Evolutionary conservation across 1,284 basidiomycete genomes (phyloP).

Genomic region (Heimioporus retisporus): DNA sequence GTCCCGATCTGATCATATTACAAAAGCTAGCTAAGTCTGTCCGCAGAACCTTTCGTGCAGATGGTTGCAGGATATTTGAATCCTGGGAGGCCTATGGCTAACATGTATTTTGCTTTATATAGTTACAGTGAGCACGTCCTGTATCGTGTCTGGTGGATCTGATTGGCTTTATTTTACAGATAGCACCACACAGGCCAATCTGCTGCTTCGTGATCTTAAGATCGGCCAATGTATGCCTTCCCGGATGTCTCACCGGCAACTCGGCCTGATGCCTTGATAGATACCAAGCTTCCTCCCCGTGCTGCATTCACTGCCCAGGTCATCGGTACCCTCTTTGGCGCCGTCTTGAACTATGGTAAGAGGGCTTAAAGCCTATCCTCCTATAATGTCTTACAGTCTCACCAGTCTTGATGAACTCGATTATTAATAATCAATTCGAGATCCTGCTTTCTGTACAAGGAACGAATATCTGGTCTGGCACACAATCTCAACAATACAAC

Average conservation of each 20-base stretch:
- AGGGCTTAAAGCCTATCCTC: constrained; percentile 1
- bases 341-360: constrained; percentile 64
- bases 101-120: constrained; percentile 68
- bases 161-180: constrained; percentile 29
- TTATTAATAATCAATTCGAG: constrained; percentile 63
- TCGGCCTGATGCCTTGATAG: constrained; percentile 21
- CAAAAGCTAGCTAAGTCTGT: neutral
- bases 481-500: constrained; percentile 68
- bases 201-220: constrained; percentile 66
- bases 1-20: neutral
- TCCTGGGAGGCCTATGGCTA: constrained; percentile 67
- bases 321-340: constrained; percentile 56
- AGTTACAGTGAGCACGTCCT: constrained; percentile 51
- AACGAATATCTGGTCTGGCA: constrained; percentile 72
- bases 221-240: constrained; percentile 61
- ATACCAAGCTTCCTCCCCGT: constrained; percentile 75
- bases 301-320: constrained; percentile 74
- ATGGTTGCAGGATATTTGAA: constrained; percentile 72
- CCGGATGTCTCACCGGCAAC: constrained; percentile 11
- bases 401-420: constrained; percentile 64
- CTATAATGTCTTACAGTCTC: constrained; percentile 1
- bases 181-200: constrained; percentile 53
- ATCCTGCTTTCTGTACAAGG: constrained; percentile 59
- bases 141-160: no score
- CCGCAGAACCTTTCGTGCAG: constrained; percentile 52